Conservation (phyloP, 257 asterid genomes). For the Nicotiana attenuata region DNA sequence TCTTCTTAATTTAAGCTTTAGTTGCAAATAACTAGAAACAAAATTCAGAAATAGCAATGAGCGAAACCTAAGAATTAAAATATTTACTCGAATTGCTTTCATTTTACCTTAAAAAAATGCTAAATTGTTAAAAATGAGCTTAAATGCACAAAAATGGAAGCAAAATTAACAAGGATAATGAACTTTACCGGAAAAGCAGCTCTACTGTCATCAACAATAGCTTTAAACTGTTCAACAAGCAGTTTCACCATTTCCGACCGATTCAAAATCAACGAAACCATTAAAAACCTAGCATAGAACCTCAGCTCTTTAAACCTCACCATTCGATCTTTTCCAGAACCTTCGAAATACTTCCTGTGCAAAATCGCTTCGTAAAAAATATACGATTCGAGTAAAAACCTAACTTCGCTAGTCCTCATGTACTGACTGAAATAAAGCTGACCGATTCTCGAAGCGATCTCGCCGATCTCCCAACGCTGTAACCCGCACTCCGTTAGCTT, state of each 20-base stretch:
- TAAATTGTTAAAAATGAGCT: background rate
- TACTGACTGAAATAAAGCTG: constrained; percentile 89
- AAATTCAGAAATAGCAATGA: background rate
- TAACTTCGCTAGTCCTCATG: constrained; percentile 84
- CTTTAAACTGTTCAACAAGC: constrained; percentile 65
- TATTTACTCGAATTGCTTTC: background rate
- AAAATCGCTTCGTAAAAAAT: constrained; percentile 91
- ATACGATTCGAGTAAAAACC: constrained; percentile 83
- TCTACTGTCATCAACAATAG: constrained; percentile 78
- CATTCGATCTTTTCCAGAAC: constrained; percentile 67
- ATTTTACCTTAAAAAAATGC: background rate
- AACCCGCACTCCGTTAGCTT: constrained; percentile 67
- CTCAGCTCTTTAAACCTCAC: constrained; percentile 92
- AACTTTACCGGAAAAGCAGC: constrained; percentile 65
- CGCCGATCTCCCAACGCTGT: constrained; percentile 96
- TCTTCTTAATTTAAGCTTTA: background rate
- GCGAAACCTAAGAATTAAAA: background rate
- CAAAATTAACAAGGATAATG: background rate
- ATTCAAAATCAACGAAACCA: constrained; percentile 77
- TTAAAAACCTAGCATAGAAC: constrained; percentile 85
- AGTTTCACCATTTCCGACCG: constrained; percentile 68
- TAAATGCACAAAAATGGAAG: background rate
- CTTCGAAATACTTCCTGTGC: constrained; percentile 70
- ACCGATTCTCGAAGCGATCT: constrained; percentile 97
- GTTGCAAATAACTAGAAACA: background rate